These are phyloP conservation scores for Raphanus sativus DNA, from an alignment of 345 rosid genomes.

Conservation along the genomic window DNA sequence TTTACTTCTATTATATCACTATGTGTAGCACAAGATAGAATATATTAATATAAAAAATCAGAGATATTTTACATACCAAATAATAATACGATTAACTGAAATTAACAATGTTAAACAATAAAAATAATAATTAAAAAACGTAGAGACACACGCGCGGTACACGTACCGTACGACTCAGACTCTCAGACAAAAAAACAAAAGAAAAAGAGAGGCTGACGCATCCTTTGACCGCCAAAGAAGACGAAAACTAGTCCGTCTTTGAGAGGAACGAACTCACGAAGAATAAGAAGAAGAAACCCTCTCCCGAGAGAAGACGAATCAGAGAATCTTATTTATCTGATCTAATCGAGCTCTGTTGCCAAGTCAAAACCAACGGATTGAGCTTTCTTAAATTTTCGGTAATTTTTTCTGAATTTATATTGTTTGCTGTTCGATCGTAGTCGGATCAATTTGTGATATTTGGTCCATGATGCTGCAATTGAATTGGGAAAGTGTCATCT, in stretches of 20 bases:
- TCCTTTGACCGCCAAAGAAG: slow-evolving; percentile 32
- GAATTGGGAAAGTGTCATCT: background rate
- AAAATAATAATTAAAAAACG: background rate
- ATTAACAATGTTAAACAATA: background rate
- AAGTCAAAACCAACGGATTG: slow-evolving; percentile 6
- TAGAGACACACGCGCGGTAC: background rate
- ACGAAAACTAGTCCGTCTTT: slow-evolving; percentile 17
- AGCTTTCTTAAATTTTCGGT: background rate
- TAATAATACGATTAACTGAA: background rate
- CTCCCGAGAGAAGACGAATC: background rate
- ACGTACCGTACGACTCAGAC: background rate
- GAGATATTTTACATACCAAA: background rate
- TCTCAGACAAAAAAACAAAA: background rate
- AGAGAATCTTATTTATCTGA: background rate
- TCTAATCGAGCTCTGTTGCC: background rate
- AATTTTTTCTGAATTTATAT: background rate
- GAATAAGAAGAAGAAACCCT: slow-evolving; percentile 6
- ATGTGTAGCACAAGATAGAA: background rate
- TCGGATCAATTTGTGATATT: slow-evolving; percentile 5
- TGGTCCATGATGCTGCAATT: background rate
- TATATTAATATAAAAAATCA: background rate
- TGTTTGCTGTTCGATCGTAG: background rate
- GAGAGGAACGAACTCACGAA: slow-evolving; percentile 15
- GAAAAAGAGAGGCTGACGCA: slow-evolving; percentile 5
- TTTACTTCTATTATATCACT: background rate